These are phyloP conservation scores for Spiraea crenata DNA, from an alignment of 331 rosid genomes.

Conservation along the genomic window DNA sequence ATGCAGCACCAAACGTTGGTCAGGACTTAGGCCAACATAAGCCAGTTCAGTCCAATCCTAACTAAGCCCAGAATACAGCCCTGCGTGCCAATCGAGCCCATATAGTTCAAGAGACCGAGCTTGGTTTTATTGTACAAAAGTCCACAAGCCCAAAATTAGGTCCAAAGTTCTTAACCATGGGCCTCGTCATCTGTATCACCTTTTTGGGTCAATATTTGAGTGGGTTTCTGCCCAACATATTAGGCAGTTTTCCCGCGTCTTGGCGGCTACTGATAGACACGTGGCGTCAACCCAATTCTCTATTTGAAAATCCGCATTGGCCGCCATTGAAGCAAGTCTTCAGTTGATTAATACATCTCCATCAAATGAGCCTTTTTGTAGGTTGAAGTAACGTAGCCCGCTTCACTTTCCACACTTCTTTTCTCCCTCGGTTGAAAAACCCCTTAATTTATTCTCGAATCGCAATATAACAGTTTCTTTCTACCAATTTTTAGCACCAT, in stretches of 20 bases:
- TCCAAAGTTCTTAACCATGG: not conserved
- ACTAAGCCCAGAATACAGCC: too few relatives aligned
- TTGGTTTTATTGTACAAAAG: too few relatives aligned
- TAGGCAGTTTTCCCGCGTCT: slow-evolving; percentile 1
- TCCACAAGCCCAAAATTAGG: not conserved
- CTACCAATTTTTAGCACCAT: not conserved
- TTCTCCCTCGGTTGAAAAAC: not conserved
- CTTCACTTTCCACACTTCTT: slow-evolving; percentile 12
- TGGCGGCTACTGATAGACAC: not conserved
- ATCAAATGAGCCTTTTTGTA: not conserved
- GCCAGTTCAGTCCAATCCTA: too few relatives aligned
- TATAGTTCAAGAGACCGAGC: too few relatives aligned
- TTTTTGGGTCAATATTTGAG: not conserved
- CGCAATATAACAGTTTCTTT: not conserved
- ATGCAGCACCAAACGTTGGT: too few relatives aligned
- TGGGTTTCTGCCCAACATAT: not conserved
- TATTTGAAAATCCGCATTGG: slow-evolving; percentile 4
- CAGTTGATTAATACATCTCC: not conserved
- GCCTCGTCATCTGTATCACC: not conserved
- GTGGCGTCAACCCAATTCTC: not conserved
- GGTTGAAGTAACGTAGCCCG: not conserved
- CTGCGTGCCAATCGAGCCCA: too few relatives aligned
- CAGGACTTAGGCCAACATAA: too few relatives aligned
- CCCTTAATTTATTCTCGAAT: not conserved
- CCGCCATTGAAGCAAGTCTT: not conserved